Percentiles rank a stretch among this genome's conserved stretches.
Evolutionary conservation across 345 rosid genomes (phyloP).

Genomic region (Erucastrum elatum): DNA sequence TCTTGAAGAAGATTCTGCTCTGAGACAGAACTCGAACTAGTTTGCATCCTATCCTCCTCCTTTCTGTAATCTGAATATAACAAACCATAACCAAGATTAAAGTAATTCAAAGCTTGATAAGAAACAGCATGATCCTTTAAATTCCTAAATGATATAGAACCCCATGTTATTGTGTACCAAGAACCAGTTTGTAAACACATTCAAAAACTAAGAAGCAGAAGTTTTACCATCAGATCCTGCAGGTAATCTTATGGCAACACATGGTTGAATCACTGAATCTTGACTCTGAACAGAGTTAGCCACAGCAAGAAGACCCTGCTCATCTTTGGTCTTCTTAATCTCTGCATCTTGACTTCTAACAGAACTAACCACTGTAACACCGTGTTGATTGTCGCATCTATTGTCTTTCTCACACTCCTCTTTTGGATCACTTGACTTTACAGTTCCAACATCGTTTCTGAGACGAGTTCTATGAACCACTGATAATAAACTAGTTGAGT

Average conservation of each 20-base stretch:
- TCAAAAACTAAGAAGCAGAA: neutral
- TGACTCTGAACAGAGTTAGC: constrained; percentile 27
- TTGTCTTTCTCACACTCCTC: too few relatives aligned
- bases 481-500: constrained; percentile 8
- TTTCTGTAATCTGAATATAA: constrained; percentile 33
- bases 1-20: constrained; percentile 35
- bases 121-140: neutral
- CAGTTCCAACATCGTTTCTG: constrained; percentile 34
- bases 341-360: constrained; percentile 17
- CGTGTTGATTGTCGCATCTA: neutral
- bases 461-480: constrained; percentile 35
- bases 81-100: neutral
- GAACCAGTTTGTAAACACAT: neutral
- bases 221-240: constrained; percentile 32
- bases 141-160: neutral
- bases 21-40: constrained; percentile 25
- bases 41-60: constrained; percentile 26
- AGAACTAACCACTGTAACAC: neutral
- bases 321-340: neutral
- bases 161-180: neutral
- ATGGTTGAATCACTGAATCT: constrained; percentile 15
- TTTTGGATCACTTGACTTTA: constrained; percentile 17
- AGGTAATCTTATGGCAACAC: constrained; percentile 22
- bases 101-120: neutral
- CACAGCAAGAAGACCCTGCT: neutral